Evolutionary conservation across 148 eudicot species (phyloP), one percentile per base, ranked within the genome.

Genomic region (Silene uniflora): DNA sequence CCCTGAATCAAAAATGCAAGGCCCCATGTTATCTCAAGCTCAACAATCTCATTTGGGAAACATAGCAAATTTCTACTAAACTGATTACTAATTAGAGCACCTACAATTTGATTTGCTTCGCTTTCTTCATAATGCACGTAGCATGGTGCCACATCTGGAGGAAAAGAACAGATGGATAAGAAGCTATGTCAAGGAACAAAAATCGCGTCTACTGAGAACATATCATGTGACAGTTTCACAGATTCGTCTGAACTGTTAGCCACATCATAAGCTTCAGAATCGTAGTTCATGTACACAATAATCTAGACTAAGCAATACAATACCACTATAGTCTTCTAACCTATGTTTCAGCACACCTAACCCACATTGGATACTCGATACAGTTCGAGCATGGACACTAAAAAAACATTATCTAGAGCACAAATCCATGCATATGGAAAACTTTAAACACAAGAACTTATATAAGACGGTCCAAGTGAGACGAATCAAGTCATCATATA

Each of bases 71-170:
- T n/a, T 67, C 21, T 59, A 67, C 39, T 14, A 58, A 78, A 10
- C 11, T 21, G 47, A 83, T 21, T 54, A 69, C 56, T 42, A 14
- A 69, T 35, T 3, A 64, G 47, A 73, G 81, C 68, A 82, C 93
- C 22, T 88, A 96, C 99, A 78, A 81, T 84, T 89, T 92, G 47
- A 96, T 96, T 89, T 91, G 99, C 19, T 91, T 89, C 32, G 90
- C 79, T 83, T 91, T 96, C 91, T 83, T 85, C 84, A 86, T 64
- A 62, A 96, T 83, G 89, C 99, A 96, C 49, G 74, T 73, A 74
- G 93, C 91, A 85, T 96, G 99, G 81, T 93, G 85, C 99, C 99
- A 96, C 97, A 90, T 92, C 99, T 96, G 92, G 58, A 67, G 18
- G 59, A 60, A 65, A 60, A 73, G 29, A 75, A 72, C 81, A 60